Evolutionary conservation across 1,284 basidiomycete genomes (phyloP), one percentile per base, ranked within the genome.

Genomic region (Tilletia caries): DNA sequence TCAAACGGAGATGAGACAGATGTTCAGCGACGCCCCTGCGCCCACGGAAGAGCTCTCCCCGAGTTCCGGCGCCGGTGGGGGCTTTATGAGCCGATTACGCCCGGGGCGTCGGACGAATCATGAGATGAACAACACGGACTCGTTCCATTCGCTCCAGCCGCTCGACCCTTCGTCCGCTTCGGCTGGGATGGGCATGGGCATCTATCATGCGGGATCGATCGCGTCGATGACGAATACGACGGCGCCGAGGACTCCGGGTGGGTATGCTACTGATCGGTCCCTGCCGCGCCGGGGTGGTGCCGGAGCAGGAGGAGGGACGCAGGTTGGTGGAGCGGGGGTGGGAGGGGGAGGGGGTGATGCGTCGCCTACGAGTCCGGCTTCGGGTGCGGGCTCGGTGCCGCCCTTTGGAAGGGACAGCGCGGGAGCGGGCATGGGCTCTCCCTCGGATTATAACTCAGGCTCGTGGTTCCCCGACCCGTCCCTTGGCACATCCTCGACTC

Each of bases 21-120:
- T n/a, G 32, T 62, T 62, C 58, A 62, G 58, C 29, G 58, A 62
- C 32, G 52, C 25, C 46, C 15, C 15, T 6, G 27, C 52, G 23
- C 52, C 52, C 29, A 54, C 52, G 12, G 52, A 54, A 23, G 52
- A 54, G 15, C 13, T 54, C 13, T 25, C 52, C 52, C 27, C 32
- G 15, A 25, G 32, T 12, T 20, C 23, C 12, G 48, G 48, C 6
- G 48, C 10, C 2, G 58, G 27, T 15, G 58, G 27, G 1, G 58
- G 58, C 58, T n/a, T 62, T 20, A 62, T 62, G 58, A 62, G 58
- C 18, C 58, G 58, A 33, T 29, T 62, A 20, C 58, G 58, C 32
- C 58, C 29, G 3, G 58, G 58, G 10, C 29, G 58, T 34, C 27
- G 58, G 15, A 62, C 58, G 18, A 29, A 20, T 29, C n/a, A 3